phyloP scores from a whole-genome alignment of 2,329 filamentous ascomycete genomes.

The Knoxdaviesia capensis region DNA sequence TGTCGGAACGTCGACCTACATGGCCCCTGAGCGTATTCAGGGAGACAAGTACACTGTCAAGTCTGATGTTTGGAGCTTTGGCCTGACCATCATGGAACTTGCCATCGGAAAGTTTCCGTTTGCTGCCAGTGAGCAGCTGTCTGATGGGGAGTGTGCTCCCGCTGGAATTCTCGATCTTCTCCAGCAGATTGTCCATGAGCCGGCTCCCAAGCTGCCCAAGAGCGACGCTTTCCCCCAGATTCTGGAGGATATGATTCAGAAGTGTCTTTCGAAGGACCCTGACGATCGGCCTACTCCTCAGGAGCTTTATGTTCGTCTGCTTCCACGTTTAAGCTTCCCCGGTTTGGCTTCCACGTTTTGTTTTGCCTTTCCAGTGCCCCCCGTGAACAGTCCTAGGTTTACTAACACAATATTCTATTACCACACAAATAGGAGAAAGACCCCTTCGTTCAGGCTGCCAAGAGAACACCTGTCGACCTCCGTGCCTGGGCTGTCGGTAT shows the following conservation, averaged over 20 bases:
- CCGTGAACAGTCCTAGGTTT: neutral
- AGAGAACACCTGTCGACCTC: slow-evolving; percentile 86
- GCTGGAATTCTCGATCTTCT: slow-evolving; percentile 90
- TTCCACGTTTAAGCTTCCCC: slow-evolving; percentile 5
- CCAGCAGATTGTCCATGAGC: slow-evolving; percentile 94
- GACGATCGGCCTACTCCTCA: slow-evolving; percentile 79
- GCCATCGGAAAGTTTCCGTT: slow-evolving; percentile 97
- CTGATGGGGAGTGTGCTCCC: slow-evolving; percentile 61
- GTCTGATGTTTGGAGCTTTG: slow-evolving; percentile 97
- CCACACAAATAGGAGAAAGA: slow-evolving; percentile 51
- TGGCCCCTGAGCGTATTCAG: slow-evolving; percentile 96
- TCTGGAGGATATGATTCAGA: slow-evolving; percentile 90
- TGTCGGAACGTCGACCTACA: slow-evolving; percentile 95
- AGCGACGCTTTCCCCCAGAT: slow-evolving; percentile 94
- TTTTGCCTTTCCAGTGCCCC: neutral
- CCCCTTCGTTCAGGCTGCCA: slow-evolving; percentile 86
- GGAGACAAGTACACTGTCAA: slow-evolving; percentile 95
- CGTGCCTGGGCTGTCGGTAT: slow-evolving; percentile 84
- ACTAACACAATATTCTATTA: neutral
- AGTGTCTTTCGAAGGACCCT: slow-evolving; percentile 79
- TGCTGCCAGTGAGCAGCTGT: slow-evolving; percentile 47
- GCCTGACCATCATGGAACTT: slow-evolving; percentile 85
- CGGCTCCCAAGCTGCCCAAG: slow-evolving; percentile 81
- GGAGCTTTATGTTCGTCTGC: slow-evolving; percentile 60
- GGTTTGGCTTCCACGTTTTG: neutral